phyloP scores from a whole-genome alignment of 1,284 basidiomycete species.

The Stereum hirsutum region DNA sequence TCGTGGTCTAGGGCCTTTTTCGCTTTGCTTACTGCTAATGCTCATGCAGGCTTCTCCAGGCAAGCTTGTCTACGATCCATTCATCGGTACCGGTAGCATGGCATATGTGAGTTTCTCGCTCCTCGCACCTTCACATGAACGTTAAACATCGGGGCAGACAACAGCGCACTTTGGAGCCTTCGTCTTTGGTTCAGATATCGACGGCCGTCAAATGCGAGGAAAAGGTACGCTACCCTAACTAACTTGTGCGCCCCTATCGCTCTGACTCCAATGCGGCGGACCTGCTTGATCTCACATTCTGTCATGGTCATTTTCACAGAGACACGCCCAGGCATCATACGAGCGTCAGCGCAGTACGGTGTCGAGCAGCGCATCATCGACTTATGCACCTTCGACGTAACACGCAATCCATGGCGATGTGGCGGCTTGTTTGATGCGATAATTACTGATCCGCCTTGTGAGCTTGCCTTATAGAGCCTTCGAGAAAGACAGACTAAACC shows the following conservation, averaged over 20 bases:
- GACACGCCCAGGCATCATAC: constrained; percentile 59
- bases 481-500: background rate
- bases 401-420: constrained; percentile 80
- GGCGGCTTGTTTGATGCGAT: constrained; percentile 93
- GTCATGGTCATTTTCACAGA: constrained; percentile 35
- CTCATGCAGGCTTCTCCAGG: constrained; percentile 67
- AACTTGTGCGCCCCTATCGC: too few relatives aligned
- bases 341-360: constrained; percentile 83
- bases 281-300: too few relatives aligned
- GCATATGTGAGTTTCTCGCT: constrained; percentile 55
- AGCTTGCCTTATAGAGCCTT: constrained; percentile 18
- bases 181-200: constrained; percentile 92
- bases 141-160: constrained; percentile 33
- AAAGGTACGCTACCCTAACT: constrained; percentile 70
- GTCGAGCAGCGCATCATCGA: constrained; percentile 72
- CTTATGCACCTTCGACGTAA: constrained; percentile 86
- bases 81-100: constrained; percentile 95
- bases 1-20: background rate
- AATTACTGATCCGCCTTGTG: constrained; percentile 89
- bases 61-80: constrained; percentile 93
- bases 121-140: background rate
- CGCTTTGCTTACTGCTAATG: background rate
- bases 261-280: too few relatives aligned
- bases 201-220: constrained; percentile 93
- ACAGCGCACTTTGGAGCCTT: constrained; percentile 83